These are phyloP conservation scores for Penicillium pulvis DNA, from an alignment of 495 filamentous ascomycete species.

Conservation along the genomic window DNA sequence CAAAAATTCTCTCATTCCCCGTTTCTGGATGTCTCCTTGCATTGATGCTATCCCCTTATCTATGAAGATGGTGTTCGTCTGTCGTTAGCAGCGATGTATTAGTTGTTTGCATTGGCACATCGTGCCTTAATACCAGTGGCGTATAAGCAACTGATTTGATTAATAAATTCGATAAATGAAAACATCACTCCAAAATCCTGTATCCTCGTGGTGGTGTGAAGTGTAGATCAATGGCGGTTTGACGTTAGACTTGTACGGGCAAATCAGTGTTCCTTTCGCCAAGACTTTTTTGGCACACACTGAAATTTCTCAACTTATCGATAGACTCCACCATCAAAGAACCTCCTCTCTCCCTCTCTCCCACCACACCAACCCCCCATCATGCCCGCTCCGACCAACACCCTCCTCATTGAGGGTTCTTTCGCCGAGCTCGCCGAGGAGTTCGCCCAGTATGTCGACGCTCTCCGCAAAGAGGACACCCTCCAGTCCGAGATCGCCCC, in stretches of 20 bases:
- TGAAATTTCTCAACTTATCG: constrained; percentile 50
- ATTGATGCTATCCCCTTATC: constrained; percentile 23
- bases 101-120: constrained; percentile 4
- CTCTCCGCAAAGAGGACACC: constrained; percentile 59
- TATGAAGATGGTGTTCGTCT: constrained; percentile 23
- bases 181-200: background rate
- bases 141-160: background rate
- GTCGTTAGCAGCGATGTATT: constrained; percentile 18
- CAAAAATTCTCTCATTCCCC: constrained; percentile 24
- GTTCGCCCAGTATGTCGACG: constrained; percentile 81
- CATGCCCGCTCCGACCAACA: constrained; percentile 57
- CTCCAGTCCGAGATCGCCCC: constrained; percentile 70
- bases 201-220: background rate
- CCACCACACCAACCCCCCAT: constrained; percentile 25
- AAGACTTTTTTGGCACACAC: constrained; percentile 51
- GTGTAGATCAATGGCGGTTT: background rate
- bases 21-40: constrained; percentile 16
- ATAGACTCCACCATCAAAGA: constrained; percentile 49
- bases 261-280: constrained; percentile 31
- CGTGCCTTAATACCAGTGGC: constrained; percentile 16
- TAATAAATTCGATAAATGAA: background rate
- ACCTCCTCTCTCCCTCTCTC: constrained; percentile 30
- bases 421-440: constrained; percentile 89
- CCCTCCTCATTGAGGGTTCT: constrained; percentile 85
- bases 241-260: background rate